phyloP scores from a whole-genome alignment of 768 basidiomycete genomes.

The Leccinellum rugosiceps region DNA sequence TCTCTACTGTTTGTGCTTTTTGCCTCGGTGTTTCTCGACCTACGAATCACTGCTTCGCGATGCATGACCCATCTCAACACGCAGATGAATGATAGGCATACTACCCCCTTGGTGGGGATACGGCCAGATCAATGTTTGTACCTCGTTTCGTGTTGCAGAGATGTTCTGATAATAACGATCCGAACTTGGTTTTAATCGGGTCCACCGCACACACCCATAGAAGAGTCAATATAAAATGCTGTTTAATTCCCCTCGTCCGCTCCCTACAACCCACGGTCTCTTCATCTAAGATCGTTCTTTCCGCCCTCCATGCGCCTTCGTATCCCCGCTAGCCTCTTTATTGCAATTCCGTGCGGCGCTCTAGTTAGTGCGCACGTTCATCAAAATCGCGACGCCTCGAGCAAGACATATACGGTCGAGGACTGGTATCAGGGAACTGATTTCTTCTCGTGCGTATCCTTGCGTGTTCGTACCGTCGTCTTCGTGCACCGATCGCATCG shows the following conservation, averaged over 20 bases:
- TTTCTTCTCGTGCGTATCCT: constrained; percentile 51
- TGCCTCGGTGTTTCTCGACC: neutral
- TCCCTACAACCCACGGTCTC: neutral
- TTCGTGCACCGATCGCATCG: neutral
- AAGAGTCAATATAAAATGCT: constrained; percentile 7
- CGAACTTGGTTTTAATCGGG: neutral
- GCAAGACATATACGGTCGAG: constrained; percentile 30
- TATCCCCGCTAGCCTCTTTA: constrained; percentile 29
- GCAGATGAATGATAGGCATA: neutral
- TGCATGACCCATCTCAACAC: neutral
- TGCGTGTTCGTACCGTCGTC: neutral
- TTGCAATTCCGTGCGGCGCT: constrained; percentile 27
- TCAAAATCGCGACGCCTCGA: neutral
- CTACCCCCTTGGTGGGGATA: neutral
- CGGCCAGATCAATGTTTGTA: neutral
- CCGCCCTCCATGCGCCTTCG: neutral
- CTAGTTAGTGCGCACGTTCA: constrained; percentile 24
- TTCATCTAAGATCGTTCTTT: neutral
- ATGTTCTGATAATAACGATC: neutral
- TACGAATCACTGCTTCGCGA: neutral
- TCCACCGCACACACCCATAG: neutral
- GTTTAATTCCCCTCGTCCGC: neutral
- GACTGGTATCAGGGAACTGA: constrained; percentile 41
- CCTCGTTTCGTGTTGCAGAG: neutral
- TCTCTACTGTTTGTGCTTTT: neutral